A percentile compares a stretch with the other conserved stretches of the same genome.
Conservation (phyloP, 176 grass and related monocot species). For the Juncus effusus region DNA sequence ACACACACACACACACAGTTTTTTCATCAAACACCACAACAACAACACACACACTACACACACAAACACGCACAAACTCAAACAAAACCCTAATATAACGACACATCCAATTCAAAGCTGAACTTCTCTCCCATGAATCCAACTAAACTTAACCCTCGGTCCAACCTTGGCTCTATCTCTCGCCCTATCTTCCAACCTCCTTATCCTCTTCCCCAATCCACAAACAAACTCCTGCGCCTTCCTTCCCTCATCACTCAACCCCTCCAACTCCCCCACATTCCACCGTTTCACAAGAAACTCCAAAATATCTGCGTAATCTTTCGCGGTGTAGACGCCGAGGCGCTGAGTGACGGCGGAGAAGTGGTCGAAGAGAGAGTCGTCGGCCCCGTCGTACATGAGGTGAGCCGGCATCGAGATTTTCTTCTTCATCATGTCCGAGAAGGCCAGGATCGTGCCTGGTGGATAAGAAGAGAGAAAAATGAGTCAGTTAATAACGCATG, state of each 20-base stretch:
- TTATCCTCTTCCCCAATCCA: slow-evolving; percentile 53
- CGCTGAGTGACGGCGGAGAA: slow-evolving; percentile 48
- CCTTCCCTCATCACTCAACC: slow-evolving; percentile 52
- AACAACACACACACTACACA: too few species aligned
- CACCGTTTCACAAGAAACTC: slow-evolving; percentile 66
- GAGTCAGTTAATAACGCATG: too few species aligned
- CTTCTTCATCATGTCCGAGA: slow-evolving; percentile 71
- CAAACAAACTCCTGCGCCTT: slow-evolving; percentile 55
- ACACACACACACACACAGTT: too few species aligned
- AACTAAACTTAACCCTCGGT: slow-evolving; percentile 49
- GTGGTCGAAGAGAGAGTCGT: slow-evolving; percentile 51
- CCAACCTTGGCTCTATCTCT: slow-evolving; percentile 47
- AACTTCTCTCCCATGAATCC: slow-evolving; percentile 54
- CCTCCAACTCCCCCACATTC: slow-evolving; percentile 43
- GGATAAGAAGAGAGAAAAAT: too few species aligned
- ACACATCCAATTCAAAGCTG: slow-evolving; percentile 33
- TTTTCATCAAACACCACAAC: too few species aligned
- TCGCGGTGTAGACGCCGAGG: slow-evolving; percentile 54
- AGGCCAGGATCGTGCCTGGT: slow-evolving; percentile 40
- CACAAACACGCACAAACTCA: too few species aligned
- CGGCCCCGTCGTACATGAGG: slow-evolving; percentile 60
- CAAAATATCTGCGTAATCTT: slow-evolving; percentile 64
- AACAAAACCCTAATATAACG: too few species aligned
- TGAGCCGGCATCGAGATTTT: slow-evolving; percentile 72
- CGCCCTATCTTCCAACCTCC: slow-evolving; percentile 53